Conservation (phyloP, 2,329 filamentous ascomycete species). For the Penicillium sumatraense region DNA sequence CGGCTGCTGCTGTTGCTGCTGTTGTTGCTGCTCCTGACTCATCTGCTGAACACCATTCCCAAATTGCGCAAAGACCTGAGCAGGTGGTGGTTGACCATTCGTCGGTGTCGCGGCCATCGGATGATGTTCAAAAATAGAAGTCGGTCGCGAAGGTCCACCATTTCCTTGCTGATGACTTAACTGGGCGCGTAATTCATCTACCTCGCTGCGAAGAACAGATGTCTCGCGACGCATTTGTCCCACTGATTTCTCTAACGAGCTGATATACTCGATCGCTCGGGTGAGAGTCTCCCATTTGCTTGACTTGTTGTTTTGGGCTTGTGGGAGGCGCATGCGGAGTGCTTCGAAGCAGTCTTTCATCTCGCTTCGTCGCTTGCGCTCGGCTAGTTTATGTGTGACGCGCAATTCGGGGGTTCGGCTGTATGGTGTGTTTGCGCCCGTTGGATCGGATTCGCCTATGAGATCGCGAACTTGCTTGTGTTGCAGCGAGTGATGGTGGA, state of each 20-base stretch:
- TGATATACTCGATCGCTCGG: conserved; percentile 55
- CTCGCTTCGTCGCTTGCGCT: conserved; percentile 56
- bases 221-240: conserved; percentile 45
- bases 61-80: conserved; percentile 35
- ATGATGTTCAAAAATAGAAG: conserved; percentile 42
- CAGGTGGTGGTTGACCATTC: conserved; percentile 38
- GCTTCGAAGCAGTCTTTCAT: conserved; percentile 58
- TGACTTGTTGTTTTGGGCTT: conserved; percentile 55
- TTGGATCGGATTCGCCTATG: conserved; percentile 51
- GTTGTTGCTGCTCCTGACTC: conserved; percentile 27
- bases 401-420: conserved; percentile 55
- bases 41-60: conserved; percentile 30
- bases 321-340: conserved; percentile 49
- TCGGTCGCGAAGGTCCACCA: conserved; percentile 31
- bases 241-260: conserved; percentile 47
- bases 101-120: conserved; percentile 37
- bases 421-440: conserved; percentile 50
- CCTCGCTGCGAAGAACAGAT: conserved; percentile 38
- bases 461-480: conserved; percentile 54
- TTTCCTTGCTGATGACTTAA: conserved; percentile 42
- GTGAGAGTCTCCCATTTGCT: conserved; percentile 59
- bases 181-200: conserved; percentile 46
- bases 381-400: conserved; percentile 56
- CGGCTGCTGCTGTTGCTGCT: conserved; percentile 47
- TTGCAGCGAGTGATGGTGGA: conserved; percentile 54